Percentiles rank a stretch among this genome's conserved stretches.
phyloP scores from a whole-genome alignment of 495 filamentous ascomycete genomes.

The Cladorrhinum samala region DNA sequence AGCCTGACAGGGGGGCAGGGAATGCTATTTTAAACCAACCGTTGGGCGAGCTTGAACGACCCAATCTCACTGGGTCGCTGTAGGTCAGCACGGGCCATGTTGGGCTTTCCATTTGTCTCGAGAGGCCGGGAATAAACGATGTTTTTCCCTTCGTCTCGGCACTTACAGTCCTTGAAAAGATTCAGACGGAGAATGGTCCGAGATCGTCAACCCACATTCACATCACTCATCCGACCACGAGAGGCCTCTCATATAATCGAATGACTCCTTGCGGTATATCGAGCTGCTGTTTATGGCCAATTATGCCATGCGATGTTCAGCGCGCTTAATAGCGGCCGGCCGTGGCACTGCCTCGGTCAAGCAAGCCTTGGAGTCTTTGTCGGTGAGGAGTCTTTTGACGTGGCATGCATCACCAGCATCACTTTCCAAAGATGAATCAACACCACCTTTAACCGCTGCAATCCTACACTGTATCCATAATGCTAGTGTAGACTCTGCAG shows the following conservation, averaged over 20 bases:
- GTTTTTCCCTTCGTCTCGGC: not conserved
- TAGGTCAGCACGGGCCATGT: slow-evolving; percentile 1
- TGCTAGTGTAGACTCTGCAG: no score
- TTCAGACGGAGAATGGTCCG: not conserved
- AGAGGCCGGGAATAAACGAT: not conserved
- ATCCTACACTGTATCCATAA: not conserved
- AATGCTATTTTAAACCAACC: slow-evolving; percentile 21
- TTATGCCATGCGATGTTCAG: not conserved
- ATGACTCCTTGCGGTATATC: no score
- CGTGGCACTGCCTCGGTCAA: no score
- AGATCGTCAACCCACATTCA: not conserved
- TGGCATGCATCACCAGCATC: no score
- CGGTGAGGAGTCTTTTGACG: no score
- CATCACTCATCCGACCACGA: not conserved
- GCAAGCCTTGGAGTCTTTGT: no score
- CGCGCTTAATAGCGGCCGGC: no score
- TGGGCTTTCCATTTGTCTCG: not conserved
- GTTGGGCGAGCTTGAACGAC: slow-evolving; percentile 8
- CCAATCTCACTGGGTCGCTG: not conserved
- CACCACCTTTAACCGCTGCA: no score
- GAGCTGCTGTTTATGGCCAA: not conserved
- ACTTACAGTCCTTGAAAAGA: not conserved
- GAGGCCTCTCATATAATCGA: not conserved
- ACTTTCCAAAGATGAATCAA: no score
- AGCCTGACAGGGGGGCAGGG: not conserved